These are phyloP conservation scores for Claviceps fusiformis DNA, from an alignment of 2,329 filamentous ascomycete species.

Conservation along the genomic window DNA sequence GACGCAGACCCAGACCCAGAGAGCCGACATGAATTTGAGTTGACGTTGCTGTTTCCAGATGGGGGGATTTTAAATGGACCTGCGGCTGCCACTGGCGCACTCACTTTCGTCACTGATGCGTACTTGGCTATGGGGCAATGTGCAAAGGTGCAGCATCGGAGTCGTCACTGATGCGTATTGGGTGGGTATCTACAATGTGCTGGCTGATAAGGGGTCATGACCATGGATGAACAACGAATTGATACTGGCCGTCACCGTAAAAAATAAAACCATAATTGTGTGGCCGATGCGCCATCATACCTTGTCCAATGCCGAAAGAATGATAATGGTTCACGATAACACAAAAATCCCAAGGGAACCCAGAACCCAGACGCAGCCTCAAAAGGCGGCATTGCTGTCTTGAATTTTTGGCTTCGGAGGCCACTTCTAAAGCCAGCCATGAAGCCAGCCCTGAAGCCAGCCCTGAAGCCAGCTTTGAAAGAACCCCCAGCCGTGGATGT, in stretches of 20 bases:
- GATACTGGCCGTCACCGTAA: background rate
- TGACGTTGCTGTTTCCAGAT: background rate
- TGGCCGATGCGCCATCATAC: background rate
- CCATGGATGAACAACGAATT: background rate
- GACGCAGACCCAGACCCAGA: no score
- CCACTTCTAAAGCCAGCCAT: no score
- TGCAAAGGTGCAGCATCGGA: background rate
- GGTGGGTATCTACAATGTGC: background rate
- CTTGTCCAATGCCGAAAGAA: background rate
- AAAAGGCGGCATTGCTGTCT: no score
- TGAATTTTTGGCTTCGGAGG: no score
- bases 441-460: no score
- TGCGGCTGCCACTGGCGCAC: background rate
- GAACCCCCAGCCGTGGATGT: no score
- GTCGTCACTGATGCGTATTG: conserved; percentile 1
- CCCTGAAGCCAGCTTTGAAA: no score
- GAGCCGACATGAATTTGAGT: background rate
- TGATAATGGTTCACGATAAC: no score
- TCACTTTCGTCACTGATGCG: background rate
- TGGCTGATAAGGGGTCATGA: background rate
- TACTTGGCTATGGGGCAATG: background rate
- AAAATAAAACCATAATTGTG: background rate
- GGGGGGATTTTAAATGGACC: background rate
- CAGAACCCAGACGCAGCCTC: no score
- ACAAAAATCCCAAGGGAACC: no score